Evolutionary conservation across 2,329 filamentous ascomycete species (phyloP).

Genomic region (Teratosphaeria epicoccoides): DNA sequence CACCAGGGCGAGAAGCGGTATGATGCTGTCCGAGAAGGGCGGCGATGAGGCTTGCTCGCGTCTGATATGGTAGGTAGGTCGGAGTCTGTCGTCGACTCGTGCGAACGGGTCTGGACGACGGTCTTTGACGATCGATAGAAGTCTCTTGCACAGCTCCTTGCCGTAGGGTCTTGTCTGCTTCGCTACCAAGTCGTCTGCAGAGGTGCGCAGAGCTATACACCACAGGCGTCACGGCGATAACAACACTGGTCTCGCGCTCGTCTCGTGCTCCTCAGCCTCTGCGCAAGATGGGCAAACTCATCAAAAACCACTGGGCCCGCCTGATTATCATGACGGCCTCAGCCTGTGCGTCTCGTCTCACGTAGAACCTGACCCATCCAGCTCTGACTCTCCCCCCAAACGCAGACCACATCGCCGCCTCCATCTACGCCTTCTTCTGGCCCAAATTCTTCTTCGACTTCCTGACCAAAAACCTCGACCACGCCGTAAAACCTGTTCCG

Average conservation of each 20-base stretch:
- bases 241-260: background rate
- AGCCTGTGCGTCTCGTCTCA: conserved; percentile 45
- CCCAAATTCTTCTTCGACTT: conserved; percentile 99
- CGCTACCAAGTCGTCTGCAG: background rate
- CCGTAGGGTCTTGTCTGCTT: too few relatives aligned
- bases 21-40: background rate
- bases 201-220: background rate
- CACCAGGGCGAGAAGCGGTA: background rate
- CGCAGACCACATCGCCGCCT: conserved; percentile 77
- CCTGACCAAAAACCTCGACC: conserved; percentile 78
- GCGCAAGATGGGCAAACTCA: conserved; percentile 77
- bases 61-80: background rate
- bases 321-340: conserved; percentile 84
- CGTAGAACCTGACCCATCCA: background rate
- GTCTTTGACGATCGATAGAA: too few relatives aligned
- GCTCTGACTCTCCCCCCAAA: background rate
- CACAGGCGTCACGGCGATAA: background rate
- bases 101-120: background rate
- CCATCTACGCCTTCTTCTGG: conserved; percentile 88
- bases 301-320: conserved; percentile 98
- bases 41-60: background rate
- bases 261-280: background rate
- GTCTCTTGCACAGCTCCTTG: too few relatives aligned
- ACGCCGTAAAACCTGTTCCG: conserved; percentile 76
- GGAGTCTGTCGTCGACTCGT: background rate